Conservation (phyloP, 2,329 filamentous ascomycete species). For the Hymenoscyphus albidus region DNA sequence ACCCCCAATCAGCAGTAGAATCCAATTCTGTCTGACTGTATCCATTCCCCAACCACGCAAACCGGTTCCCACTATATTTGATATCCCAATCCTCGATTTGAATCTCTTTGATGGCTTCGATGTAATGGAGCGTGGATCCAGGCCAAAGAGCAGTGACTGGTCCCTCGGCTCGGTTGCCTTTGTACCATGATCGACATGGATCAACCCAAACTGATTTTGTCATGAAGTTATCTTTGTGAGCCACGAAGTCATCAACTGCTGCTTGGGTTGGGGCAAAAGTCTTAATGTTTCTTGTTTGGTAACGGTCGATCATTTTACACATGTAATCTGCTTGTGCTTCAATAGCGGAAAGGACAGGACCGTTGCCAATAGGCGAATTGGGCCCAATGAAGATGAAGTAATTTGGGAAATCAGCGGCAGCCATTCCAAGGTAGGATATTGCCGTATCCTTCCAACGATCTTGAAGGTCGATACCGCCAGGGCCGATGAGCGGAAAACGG, state of each 20-base stretch:
- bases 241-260: conserved; percentile 49
- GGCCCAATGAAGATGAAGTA: conserved; percentile 38
- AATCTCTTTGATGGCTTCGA: conserved; percentile 44
- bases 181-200: conserved; percentile 43
- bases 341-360: conserved; percentile 41
- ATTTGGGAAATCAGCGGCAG: conserved; percentile 21
- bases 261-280: conserved; percentile 43
- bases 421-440: conserved; percentile 23
- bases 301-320: conserved; percentile 46
- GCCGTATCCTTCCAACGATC: conserved; percentile 24
- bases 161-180: conserved; percentile 32
- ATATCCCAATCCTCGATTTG: conserved; percentile 47
- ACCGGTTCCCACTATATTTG: conserved; percentile 38
- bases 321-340: conserved; percentile 49
- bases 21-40: conserved; percentile 41
- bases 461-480: conserved; percentile 17
- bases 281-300: conserved; percentile 45
- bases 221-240: conserved; percentile 44
- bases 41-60: conserved; percentile 41
- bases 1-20: conserved; percentile 38
- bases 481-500: conserved; percentile 26
- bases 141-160: conserved; percentile 40
- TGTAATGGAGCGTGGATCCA: conserved; percentile 46
- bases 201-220: conserved; percentile 44
- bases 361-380: conserved; percentile 41